A percentile compares a stretch with the other conserved stretches of the same genome.
Conservation (phyloP, 2,329 filamentous ascomycete species). For the Xylaria sp. region DNA sequence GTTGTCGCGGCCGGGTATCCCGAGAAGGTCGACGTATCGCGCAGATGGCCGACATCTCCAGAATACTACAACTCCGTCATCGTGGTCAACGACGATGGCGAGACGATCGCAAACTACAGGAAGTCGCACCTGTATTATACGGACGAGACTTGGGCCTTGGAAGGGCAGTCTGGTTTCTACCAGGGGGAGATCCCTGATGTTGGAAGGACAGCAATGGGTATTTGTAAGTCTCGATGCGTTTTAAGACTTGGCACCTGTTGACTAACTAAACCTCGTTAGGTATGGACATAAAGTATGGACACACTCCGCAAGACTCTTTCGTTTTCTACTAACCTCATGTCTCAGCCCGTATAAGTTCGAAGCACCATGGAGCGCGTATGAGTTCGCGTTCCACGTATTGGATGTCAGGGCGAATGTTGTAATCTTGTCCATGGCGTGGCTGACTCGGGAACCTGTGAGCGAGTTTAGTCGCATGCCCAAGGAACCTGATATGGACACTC, state of each 20-base stretch:
- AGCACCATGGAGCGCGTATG: conserved; percentile 51
- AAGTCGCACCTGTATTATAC: conserved; percentile 62
- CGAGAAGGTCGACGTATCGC: conserved; percentile 60
- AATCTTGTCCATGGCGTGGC: conserved; percentile 78
- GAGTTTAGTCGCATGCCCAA: conserved; percentile 50
- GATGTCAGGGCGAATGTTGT: conserved; percentile 61
- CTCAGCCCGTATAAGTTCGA: conserved; percentile 54
- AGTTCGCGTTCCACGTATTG: conserved; percentile 61
- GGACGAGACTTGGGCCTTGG: conserved; percentile 64
- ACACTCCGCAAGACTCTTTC: not conserved
- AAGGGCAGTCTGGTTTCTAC: conserved; percentile 56
- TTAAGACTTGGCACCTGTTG: conserved; percentile 1
- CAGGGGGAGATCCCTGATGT: conserved; percentile 48
- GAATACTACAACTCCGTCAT: conserved; percentile 52
- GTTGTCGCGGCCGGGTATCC: conserved; percentile 74
- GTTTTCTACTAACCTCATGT: conserved; percentile 20
- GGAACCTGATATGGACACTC: conserved; percentile 71
- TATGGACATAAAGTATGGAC: conserved; percentile 64
- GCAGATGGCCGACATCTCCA: conserved; percentile 51
- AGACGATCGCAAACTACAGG: conserved; percentile 63
- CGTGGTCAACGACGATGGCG: conserved; percentile 59
- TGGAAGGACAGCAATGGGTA: conserved; percentile 59
- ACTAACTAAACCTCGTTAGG: conserved; percentile 36
- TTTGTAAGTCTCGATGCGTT: conserved; percentile 49
- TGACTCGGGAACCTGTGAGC: conserved; percentile 58